Percentiles rank a stretch among this genome's conserved stretches.
Evolutionary conservation across 2,329 filamentous ascomycete genomes (phyloP).

Genomic region (Sphaerulina populicola): DNA sequence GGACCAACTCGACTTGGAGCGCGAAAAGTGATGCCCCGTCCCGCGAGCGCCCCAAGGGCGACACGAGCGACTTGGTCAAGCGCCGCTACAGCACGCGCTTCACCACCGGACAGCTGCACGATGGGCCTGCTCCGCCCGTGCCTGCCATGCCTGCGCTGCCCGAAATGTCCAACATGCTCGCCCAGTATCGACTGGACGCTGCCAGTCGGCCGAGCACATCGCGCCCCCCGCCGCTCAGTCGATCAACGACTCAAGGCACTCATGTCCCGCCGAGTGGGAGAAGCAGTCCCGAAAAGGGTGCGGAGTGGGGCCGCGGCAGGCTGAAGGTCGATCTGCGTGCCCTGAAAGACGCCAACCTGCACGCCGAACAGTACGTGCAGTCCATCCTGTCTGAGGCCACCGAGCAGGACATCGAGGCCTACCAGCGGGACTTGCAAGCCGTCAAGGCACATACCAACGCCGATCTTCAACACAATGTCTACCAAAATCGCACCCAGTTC

Average conservation of each 20-base stretch:
- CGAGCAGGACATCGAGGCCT: conserved; percentile 77
- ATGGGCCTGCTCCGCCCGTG: conserved; percentile 58
- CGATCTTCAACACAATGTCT: conserved; percentile 89
- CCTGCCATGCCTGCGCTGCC: conserved; percentile 53
- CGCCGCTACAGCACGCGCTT: conserved; percentile 89
- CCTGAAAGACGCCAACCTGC: conserved; percentile 68
- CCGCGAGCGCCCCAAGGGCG: conserved; percentile 39
- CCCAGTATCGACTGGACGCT: conserved; percentile 44
- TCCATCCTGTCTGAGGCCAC: conserved; percentile 70
- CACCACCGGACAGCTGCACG: conserved; percentile 54
- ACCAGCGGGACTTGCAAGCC: conserved; percentile 65
- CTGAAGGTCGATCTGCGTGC: conserved; percentile 67
- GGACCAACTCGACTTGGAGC: conserved; percentile 21
- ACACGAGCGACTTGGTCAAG: conserved; percentile 78
- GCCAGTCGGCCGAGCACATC: conserved; percentile 4
- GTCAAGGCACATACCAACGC: conserved; percentile 69
- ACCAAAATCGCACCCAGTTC: conserved; percentile 94
- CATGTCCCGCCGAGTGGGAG: conserved; percentile 23
- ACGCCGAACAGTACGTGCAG: conserved; percentile 61
- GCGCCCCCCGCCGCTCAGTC: not conserved
- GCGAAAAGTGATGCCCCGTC: conserved; percentile 22
- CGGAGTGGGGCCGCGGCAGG: conserved; percentile 32
- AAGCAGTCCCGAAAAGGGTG: conserved; percentile 28
- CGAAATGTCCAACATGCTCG: conserved; percentile 51
- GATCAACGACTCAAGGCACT: not conserved